These are phyloP conservation scores for Ceratobasidium sp. DNA, from an alignment of 1,284 basidiomycete genomes.

Conservation along the genomic window DNA sequence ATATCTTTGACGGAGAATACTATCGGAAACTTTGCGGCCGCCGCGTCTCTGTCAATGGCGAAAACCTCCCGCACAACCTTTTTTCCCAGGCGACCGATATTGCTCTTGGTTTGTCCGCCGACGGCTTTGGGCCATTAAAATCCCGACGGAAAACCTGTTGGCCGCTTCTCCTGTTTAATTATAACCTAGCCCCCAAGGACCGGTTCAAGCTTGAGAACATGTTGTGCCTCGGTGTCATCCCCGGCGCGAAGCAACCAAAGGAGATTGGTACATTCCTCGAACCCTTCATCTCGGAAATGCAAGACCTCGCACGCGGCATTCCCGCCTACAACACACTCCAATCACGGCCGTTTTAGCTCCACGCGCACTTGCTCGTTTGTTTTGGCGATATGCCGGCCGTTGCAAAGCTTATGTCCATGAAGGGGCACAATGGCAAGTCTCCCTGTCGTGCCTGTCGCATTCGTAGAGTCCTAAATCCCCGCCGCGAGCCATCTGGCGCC, in stretches of 20 bases:
- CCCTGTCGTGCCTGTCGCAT: constrained; percentile 47
- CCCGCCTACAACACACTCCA: constrained; percentile 13
- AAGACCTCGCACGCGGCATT: constrained; percentile 43
- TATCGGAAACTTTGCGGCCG: constrained; percentile 30
- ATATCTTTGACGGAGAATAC: constrained; percentile 46
- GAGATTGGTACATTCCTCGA: constrained; percentile 47
- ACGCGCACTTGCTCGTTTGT: constrained; percentile 36
- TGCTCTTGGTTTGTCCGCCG: background rate
- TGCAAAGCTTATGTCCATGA: constrained; percentile 47
- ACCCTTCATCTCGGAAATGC: constrained; percentile 44
- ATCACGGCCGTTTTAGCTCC: constrained; percentile 31
- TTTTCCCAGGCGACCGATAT: constrained; percentile 54
- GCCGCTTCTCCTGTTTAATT: constrained; percentile 49
- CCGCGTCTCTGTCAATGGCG: constrained; percentile 6
- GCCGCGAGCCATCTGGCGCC: background rate
- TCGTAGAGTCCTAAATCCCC: background rate
- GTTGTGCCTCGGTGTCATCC: constrained; percentile 47
- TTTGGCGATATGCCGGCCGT: constrained; percentile 48
- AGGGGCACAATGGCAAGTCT: constrained; percentile 44
- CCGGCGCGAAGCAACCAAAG: constrained; percentile 46
- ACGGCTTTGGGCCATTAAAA: constrained; percentile 31
- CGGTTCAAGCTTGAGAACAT: constrained; percentile 43
- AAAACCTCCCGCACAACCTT: constrained; percentile 49
- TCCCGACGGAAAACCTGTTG: constrained; percentile 54
- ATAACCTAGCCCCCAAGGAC: constrained; percentile 46